Evolutionary conservation across 129 eudicot genomes (phyloP).

Genomic region (Escallonia rubra): DNA sequence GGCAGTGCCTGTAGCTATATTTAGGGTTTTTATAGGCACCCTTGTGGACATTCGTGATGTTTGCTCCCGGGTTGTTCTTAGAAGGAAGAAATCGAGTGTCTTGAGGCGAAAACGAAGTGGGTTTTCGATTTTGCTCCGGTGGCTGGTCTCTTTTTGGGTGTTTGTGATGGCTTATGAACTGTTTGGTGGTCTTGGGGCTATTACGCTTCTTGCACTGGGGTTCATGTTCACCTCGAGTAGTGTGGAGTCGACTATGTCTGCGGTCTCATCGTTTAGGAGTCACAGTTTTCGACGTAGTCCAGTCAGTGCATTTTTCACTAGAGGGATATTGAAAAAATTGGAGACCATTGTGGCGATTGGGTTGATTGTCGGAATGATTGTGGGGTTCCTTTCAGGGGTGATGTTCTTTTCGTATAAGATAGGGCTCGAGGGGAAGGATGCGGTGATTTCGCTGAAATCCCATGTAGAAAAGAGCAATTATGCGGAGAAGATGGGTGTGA

Average conservation of each 20-base stretch:
- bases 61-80: slow-evolving; percentile 23
- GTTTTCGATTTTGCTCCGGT: slow-evolving; percentile 57
- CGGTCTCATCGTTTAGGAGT: slow-evolving; percentile 58
- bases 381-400: slow-evolving; percentile 58
- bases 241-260: slow-evolving; percentile 63
- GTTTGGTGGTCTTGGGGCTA: slow-evolving; percentile 58
- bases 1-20: slow-evolving; percentile 78
- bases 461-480: slow-evolving; percentile 81
- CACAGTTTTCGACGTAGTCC: slow-evolving; percentile 43
- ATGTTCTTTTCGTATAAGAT: slow-evolving; percentile 81
- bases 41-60: slow-evolving; percentile 55
- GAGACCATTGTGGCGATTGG: slow-evolving; percentile 84
- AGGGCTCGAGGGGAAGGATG: slow-evolving; percentile 87
- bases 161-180: slow-evolving; percentile 82
- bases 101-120: slow-evolving; percentile 45
- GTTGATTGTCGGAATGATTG: slow-evolving; percentile 66
- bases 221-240: slow-evolving; percentile 58
- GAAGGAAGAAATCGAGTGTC: slow-evolving; percentile 25
- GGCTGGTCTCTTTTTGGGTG: slow-evolving; percentile 85
- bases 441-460: slow-evolving; percentile 66
- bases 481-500: slow-evolving; percentile 77
- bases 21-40: slow-evolving; percentile 65
- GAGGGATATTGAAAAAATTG: slow-evolving; percentile 56
- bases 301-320: slow-evolving; percentile 53
- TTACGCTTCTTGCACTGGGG: slow-evolving; percentile 55